phyloP scores from a whole-genome alignment of 164 flowering plant genomes.

The Vitis rupestris region DNA sequence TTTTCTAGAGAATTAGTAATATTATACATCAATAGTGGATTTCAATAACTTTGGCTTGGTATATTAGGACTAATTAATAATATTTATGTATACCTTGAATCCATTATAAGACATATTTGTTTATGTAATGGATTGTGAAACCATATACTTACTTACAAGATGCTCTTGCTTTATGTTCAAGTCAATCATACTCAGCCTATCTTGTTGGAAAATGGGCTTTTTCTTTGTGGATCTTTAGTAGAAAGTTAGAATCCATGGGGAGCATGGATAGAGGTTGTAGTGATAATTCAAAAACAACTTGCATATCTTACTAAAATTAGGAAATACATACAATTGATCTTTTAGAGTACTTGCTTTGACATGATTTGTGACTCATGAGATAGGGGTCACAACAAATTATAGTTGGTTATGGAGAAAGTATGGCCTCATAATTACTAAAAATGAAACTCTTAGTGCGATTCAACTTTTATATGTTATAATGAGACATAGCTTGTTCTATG shows the following conservation, averaged over 20 bases:
- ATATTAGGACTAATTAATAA: constrained; percentile 87
- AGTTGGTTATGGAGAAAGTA: constrained; percentile 81
- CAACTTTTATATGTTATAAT: constrained; percentile 68
- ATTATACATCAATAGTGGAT: too few relatives aligned
- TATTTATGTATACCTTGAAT: constrained; percentile 47
- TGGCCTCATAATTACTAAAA: constrained; percentile 70
- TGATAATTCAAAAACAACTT: neutral
- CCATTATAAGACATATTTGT: neutral
- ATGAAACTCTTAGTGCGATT: constrained; percentile 64
- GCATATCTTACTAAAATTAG: neutral
- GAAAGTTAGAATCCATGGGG: constrained; percentile 99
- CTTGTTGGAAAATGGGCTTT: constrained; percentile 64
- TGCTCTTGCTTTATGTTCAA: neutral
- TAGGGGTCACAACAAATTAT: constrained; percentile 69
- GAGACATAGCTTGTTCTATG: constrained; percentile 62
- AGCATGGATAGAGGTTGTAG: constrained; percentile 85
- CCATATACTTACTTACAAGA: neutral
- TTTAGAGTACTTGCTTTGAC: neutral
- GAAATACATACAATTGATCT: neutral
- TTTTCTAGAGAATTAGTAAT: too few relatives aligned
- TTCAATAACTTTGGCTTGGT: constrained; percentile 89
- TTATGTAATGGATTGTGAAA: neutral
- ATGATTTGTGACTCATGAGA: constrained; percentile 1
- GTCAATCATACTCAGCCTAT: constrained; percentile 57
- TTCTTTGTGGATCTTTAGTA: constrained; percentile 92